Base-by-base conservation (phyloP, 805 yeast genomes). In the Kluyveromyces starmeri region DNA sequence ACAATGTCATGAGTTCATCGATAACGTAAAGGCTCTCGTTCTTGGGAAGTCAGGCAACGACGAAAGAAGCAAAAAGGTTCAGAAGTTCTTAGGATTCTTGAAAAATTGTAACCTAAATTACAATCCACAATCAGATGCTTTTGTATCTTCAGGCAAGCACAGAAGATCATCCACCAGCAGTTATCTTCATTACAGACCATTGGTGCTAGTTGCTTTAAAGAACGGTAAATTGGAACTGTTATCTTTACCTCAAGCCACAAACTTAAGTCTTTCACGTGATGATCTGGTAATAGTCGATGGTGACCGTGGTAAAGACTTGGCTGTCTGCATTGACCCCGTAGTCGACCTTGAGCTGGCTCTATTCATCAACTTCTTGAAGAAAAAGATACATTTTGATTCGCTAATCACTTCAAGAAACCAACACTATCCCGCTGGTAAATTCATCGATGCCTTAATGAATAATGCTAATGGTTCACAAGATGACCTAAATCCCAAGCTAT, bases 221-320 rank as follows among this genome's bases (percentile, higher is more conserved):
- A 71, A 75, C 38, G 82, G 83, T 13, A 75, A 78, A 52, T 63
- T 78, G 45, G 94, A 83, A 53, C 67, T 82, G 20, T 64, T 80
- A 26, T 75, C 84, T 2, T 71, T 75, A 21, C 82, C 85, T 3
- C 68, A 70, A 39, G 72, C 71, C 46, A 71, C 85, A 10, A 80
- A 79, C 47, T 61, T 82, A 32, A 58, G 58, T 32, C 61, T 82
- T 40, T 68, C 65, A 41, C 65, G 71, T 28, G 66, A 72, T 37
- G 92, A 83, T 55, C 65, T 82, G 49, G 82, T 81, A 7, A 75
- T 82, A 13, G 79, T 80, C 37, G 92, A 83, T 58, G 94, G 92
- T 36, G 94, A 83, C 53, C 65, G 92, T 41, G 94, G 94, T 19
- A 79, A 79, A 47, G 94, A 83, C 55, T 56, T 83, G 42, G 89